Conservation (phyloP, 306 rosid genomes). For the Vigna trinervia region DNA sequence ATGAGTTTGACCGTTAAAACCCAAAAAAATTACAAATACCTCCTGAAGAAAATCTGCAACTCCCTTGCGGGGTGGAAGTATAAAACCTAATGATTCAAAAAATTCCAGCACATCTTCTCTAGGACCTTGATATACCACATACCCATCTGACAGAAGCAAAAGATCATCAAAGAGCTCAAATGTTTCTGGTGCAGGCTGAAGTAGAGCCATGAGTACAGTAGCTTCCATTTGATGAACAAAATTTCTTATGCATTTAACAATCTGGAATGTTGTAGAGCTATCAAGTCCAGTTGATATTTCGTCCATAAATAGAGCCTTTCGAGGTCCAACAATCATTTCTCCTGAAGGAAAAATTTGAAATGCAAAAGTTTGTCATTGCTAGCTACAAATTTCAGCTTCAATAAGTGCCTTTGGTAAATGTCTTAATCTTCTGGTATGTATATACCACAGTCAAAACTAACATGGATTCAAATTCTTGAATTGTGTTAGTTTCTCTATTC, state of each 20-base stretch:
- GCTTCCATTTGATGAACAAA: conserved; percentile 91
- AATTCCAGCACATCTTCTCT: conserved; percentile 67
- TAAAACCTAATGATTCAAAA: conserved; percentile 78
- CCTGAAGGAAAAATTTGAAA: conserved; percentile 49
- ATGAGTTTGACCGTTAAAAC: conserved; percentile 9
- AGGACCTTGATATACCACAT: conserved; percentile 86
- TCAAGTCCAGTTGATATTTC: conserved; percentile 96
- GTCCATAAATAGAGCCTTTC: conserved; percentile 85
- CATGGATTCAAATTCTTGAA: background rate
- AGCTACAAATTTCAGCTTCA: conserved; percentile 15
- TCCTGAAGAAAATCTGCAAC: conserved; percentile 95
- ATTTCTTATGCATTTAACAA: conserved; percentile 75
- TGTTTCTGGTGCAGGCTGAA: conserved; percentile 97
- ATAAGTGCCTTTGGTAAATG: background rate
- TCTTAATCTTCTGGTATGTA: conserved; percentile 15
- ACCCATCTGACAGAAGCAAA: conserved; percentile 73
- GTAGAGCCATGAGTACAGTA: conserved; percentile 81
- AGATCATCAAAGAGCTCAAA: conserved; percentile 90
- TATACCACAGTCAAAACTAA: background rate
- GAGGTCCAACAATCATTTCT: conserved; percentile 94
- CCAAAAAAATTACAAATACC: conserved; percentile 51
- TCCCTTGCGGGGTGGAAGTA: conserved; percentile 80
- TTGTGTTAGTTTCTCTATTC: background rate
- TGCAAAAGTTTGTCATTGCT: conserved; percentile 29
- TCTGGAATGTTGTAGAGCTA: conserved; percentile 87